Percentiles rank a stretch among this genome's conserved stretches.
Evolutionary conservation across 768 basidiomycete genomes (phyloP).

Genomic region (Phallus indusiatus): DNA sequence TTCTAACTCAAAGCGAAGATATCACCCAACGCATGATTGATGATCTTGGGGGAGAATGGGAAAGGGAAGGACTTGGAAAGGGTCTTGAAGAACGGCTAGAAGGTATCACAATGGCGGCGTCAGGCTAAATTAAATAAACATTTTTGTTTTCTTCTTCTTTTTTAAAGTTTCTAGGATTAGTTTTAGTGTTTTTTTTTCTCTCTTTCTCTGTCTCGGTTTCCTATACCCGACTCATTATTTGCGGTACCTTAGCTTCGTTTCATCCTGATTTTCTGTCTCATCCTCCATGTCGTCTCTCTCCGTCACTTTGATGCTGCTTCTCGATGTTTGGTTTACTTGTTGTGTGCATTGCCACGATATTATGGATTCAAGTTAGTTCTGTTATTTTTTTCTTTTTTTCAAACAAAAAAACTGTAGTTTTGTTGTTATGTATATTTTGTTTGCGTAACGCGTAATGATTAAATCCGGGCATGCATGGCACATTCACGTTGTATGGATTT

Average conservation of each 20-base stretch:
- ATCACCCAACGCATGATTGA: constrained; percentile 36
- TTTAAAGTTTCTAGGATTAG: not conserved
- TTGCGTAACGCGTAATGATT: too few relatives aligned
- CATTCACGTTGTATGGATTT: too few relatives aligned
- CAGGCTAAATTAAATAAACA: not conserved
- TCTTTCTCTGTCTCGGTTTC: not conserved
- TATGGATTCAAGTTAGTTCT: not conserved
- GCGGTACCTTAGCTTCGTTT: not conserved
- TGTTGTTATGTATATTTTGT: not conserved
- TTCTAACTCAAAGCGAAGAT: constrained; percentile 2
- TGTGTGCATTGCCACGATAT: not conserved
- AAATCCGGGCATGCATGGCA: too few relatives aligned
- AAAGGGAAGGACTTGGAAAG: constrained; percentile 70
- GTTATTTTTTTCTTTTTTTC: not conserved
- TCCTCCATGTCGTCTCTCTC: not conserved
- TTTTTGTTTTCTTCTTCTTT: too few relatives aligned
- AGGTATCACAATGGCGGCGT: constrained; percentile 12
- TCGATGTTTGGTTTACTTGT: not conserved
- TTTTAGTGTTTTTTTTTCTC: not conserved
- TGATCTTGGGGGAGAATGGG: constrained; percentile 79
- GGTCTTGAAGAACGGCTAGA: constrained; percentile 82
- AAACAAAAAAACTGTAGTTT: not conserved
- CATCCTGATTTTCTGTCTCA: not conserved
- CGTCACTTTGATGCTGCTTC: not conserved
- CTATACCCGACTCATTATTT: not conserved